Conservation (phyloP, 192 early-diverging fungal genomes). For the Gaertneriomyces sp. region DNA sequence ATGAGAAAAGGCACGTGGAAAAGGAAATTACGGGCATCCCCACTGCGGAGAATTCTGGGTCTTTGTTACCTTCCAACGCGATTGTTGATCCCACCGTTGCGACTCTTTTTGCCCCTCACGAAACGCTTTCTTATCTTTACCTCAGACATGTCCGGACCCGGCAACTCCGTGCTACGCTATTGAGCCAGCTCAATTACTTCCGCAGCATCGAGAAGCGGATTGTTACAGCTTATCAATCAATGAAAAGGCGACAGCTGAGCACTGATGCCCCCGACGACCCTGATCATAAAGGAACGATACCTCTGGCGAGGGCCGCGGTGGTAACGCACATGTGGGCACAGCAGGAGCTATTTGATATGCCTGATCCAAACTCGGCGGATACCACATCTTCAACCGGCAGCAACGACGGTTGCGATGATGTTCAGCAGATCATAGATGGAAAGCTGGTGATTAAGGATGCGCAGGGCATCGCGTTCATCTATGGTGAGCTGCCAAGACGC, state of each 20-base stretch:
- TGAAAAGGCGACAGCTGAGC: background rate
- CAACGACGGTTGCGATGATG: slow-evolving; percentile 36
- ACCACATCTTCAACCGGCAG: background rate
- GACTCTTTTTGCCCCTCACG: slow-evolving; percentile 54
- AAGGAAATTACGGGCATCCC: slow-evolving; percentile 32
- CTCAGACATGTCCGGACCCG: slow-evolving; percentile 39
- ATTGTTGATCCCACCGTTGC: slow-evolving; percentile 38
- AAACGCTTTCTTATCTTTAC: slow-evolving; percentile 44
- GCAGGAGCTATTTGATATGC: slow-evolving; percentile 41
- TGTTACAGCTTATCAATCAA: slow-evolving; percentile 31
- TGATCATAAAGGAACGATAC: too few species aligned
- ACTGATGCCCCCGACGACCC: slow-evolving; percentile 10
- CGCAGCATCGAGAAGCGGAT: slow-evolving; percentile 49
- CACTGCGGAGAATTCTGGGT: too few species aligned
- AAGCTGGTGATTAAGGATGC: slow-evolving; percentile 36
- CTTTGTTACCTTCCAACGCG: background rate
- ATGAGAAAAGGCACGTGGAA: slow-evolving; percentile 38
- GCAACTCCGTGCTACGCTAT: slow-evolving; percentile 36
- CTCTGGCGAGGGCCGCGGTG: slow-evolving; percentile 9
- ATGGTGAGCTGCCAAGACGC: slow-evolving; percentile 35
- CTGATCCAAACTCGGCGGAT: slow-evolving; percentile 9
- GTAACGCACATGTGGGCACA: slow-evolving; percentile 41
- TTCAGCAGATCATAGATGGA: slow-evolving; percentile 31
- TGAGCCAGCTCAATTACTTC: slow-evolving; percentile 52
- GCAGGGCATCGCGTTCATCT: slow-evolving; percentile 41